Percentiles rank a stretch among this genome's conserved stretches.
These are phyloP conservation scores for Glycine tomentella DNA, from an alignment of 306 rosid species.

Conservation along the genomic window DNA sequence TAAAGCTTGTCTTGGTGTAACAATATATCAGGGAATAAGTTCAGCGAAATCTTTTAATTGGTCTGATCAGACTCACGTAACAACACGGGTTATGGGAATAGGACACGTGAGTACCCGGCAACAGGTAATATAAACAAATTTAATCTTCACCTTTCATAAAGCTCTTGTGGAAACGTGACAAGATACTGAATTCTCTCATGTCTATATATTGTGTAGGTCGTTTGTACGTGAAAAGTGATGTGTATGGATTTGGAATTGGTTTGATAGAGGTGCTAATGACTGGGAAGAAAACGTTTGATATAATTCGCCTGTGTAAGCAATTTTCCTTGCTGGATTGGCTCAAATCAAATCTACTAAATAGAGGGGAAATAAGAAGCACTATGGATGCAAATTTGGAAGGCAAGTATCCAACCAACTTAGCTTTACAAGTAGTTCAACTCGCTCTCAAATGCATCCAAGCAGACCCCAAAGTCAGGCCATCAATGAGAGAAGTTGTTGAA, in stretches of 20 bases:
- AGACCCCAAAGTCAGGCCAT: constrained; percentile 72
- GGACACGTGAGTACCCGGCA: constrained; percentile 71
- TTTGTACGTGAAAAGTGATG: constrained; percentile 79
- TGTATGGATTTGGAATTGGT: constrained; percentile 87
- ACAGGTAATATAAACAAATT: constrained; percentile 61
- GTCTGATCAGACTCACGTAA: constrained; percentile 67
- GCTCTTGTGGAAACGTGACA: neutral
- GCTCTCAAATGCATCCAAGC: constrained; percentile 70
- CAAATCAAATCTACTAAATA: constrained; percentile 53
- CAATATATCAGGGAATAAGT: constrained; percentile 43
- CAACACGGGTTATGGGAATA: constrained; percentile 80
- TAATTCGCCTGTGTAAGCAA: neutral
- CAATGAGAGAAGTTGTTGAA: constrained; percentile 83
- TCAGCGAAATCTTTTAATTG: constrained; percentile 77
- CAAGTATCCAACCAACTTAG: constrained; percentile 78
- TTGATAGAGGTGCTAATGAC: constrained; percentile 71
- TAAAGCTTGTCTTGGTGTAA: constrained; percentile 26
- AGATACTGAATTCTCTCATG: constrained; percentile 19
- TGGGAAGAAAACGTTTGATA: constrained; percentile 40
- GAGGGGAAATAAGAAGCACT: constrained; percentile 61
- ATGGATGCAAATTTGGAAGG: constrained; percentile 83
- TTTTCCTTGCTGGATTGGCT: too few species aligned
- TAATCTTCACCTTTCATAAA: neutral
- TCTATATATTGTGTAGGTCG: constrained; percentile 61
- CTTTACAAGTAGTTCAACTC: constrained; percentile 67